Percentiles rank a stretch among this genome's conserved stretches.
Evolutionary conservation across 78 protist genomes (phyloP).

Genomic region (Capsaspora owczarzaki): DNA sequence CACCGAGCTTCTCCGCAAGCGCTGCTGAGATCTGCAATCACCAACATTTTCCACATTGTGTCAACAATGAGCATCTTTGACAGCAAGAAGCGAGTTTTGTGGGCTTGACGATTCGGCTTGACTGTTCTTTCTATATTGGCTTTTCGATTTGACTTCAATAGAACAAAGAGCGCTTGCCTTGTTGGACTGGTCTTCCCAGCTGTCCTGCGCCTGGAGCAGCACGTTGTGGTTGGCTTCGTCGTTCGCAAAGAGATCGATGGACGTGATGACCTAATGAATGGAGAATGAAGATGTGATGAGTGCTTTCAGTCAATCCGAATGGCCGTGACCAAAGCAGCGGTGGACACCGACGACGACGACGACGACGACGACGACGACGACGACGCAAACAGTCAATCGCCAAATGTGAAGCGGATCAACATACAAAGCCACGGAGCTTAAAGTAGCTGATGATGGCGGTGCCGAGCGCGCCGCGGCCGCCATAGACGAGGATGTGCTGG

Average conservation of each 20-base stretch:
- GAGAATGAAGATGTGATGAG: too few species aligned
- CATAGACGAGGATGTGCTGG: constrained; percentile 22
- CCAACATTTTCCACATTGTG: too few species aligned
- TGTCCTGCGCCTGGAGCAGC: not conserved
- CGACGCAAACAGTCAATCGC: not conserved
- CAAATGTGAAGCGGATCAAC: not conserved
- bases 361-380: not conserved
- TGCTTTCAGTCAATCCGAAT: too few species aligned
- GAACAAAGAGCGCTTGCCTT: too few species aligned
- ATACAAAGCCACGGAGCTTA: not conserved
- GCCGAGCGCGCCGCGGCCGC: constrained; percentile 65
- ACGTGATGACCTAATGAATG: not conserved
- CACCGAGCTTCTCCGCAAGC: not conserved
- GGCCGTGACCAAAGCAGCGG: too few species aligned
- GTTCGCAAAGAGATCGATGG: constrained; percentile 30
- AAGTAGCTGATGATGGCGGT: constrained; percentile 12
- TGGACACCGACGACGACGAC: too few species aligned
- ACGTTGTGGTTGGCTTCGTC: constrained; percentile 8
- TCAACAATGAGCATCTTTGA: too few species aligned
- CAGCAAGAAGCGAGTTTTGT: too few species aligned
- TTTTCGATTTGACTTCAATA: too few species aligned
- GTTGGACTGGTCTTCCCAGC: constrained; percentile 1
- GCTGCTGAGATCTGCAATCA: not conserved
- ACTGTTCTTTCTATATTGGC: too few species aligned
- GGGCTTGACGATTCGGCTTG: too few species aligned